These are phyloP conservation scores for Sporothrix variecibatus DNA, from an alignment of 2,329 filamentous ascomycete species.

Conservation along the genomic window DNA sequence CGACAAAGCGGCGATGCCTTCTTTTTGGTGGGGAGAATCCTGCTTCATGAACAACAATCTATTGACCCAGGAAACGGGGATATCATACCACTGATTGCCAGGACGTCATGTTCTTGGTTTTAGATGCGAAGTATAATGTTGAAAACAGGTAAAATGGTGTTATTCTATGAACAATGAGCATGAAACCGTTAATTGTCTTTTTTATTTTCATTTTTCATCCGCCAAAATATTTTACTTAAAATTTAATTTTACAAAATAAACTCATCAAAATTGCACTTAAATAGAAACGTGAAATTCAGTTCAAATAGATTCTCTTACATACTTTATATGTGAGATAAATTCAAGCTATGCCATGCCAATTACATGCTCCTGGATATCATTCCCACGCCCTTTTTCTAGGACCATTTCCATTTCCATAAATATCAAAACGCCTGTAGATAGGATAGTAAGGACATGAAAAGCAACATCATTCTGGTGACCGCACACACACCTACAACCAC, in stretches of 20 bases:
- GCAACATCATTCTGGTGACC: not conserved
- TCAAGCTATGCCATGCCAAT: not conserved
- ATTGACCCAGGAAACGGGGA: not conserved
- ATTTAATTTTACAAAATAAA: too few relatives aligned
- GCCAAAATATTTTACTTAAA: not conserved
- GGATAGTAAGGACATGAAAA: too few relatives aligned
- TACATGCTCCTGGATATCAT: constrained; percentile 12
- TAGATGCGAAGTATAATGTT: not conserved
- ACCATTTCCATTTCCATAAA: not conserved
- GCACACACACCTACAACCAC: constrained; percentile 37
- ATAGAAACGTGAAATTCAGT: not conserved
- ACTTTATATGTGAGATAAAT: not conserved
- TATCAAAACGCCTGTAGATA: not conserved
- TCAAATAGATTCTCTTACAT: not conserved
- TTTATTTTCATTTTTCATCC: not conserved
- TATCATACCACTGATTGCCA: not conserved
- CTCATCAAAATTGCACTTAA: not conserved
- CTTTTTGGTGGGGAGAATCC: not conserved
- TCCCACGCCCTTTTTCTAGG: not conserved
- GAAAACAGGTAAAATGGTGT: not conserved
- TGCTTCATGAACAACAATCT: not conserved
- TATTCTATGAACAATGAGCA: too few relatives aligned
- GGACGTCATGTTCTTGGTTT: not conserved
- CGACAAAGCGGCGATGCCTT: not conserved
- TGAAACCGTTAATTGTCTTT: too few relatives aligned